Evolutionary conservation across 352 stramenopile genomes (phyloP).

Genomic region (Pythium vanterpoolii): DNA sequence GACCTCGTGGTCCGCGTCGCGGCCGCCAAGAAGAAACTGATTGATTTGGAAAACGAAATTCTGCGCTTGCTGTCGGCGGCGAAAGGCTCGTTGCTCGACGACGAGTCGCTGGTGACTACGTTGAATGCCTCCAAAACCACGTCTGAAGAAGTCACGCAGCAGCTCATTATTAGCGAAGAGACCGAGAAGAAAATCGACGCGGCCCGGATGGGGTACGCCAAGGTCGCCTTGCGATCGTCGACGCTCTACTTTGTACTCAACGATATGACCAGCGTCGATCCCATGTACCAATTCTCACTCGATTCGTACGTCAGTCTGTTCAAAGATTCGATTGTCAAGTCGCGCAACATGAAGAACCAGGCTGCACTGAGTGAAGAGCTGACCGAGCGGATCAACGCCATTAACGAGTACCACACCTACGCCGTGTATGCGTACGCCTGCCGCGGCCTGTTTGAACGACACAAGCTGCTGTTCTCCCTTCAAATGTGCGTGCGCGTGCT

Average conservation of each 20-base stretch:
- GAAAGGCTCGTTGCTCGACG: constrained; percentile 92
- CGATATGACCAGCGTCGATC: constrained; percentile 93
- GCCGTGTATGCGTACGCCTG: constrained; percentile 95
- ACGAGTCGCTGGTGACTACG: constrained; percentile 93
- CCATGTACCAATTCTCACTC: constrained; percentile 98
- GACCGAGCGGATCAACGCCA: constrained; percentile 86
- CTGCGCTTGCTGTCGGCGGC: constrained; percentile 88
- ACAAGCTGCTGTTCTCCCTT: constrained; percentile 96
- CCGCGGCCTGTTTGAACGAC: constrained; percentile 92
- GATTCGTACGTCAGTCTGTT: constrained; percentile 95
- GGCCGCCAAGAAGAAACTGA: constrained; percentile 92
- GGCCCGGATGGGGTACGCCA: constrained; percentile 91
- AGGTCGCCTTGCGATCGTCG: constrained; percentile 90
- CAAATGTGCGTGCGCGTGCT: constrained; percentile 93
- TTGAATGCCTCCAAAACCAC: constrained; percentile 94
- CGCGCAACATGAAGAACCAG: constrained; percentile 76
- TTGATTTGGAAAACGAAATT: constrained; percentile 96
- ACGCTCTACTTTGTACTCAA: constrained; percentile 96
- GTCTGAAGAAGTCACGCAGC: constrained; percentile 91
- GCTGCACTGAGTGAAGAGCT: constrained; percentile 79
- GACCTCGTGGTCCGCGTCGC: constrained; percentile 90
- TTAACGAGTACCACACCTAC: constrained; percentile 96
- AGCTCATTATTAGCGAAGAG: constrained; percentile 92
- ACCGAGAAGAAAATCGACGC: constrained; percentile 95
- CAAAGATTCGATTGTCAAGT: constrained; percentile 91